Conservation (phyloP, 2,329 filamentous ascomycete genomes). For the Pyricularia grisea region DNA sequence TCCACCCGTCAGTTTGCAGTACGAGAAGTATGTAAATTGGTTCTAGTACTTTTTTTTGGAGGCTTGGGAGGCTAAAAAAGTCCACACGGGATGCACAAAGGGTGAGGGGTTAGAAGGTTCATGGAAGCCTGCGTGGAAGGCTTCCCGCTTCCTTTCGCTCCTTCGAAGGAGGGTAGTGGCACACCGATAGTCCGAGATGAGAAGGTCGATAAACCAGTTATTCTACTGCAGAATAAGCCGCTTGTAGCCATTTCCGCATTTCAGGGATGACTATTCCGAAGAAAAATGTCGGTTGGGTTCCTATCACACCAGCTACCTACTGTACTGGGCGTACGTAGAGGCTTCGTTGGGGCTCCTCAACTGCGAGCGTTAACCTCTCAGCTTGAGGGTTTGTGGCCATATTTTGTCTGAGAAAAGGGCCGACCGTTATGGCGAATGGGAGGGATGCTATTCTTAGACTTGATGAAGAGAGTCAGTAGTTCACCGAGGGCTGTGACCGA, state of each 20-base stretch:
- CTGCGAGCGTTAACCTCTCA: neutral
- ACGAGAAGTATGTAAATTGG: neutral
- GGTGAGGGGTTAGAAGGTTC: conserved; percentile 1
- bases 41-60: neutral
- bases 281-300: neutral
- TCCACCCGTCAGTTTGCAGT: neutral
- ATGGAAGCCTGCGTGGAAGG: conserved; percentile 4
- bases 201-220: neutral
- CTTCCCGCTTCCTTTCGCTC: neutral
- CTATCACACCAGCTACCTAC: neutral
- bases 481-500: neutral
- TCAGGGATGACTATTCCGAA: neutral
- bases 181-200: neutral
- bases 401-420: neutral
- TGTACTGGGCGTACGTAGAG: neutral
- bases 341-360: neutral
- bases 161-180: neutral
- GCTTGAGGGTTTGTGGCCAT: neutral
- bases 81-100: neutral
- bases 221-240: neutral
- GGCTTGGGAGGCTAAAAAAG: neutral
- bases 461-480: neutral
- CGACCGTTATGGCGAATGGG: neutral
- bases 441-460: neutral
- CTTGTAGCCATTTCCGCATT: neutral